phyloP scores from a whole-genome alignment of 345 rosid genomes.

The Draba incana region DNA sequence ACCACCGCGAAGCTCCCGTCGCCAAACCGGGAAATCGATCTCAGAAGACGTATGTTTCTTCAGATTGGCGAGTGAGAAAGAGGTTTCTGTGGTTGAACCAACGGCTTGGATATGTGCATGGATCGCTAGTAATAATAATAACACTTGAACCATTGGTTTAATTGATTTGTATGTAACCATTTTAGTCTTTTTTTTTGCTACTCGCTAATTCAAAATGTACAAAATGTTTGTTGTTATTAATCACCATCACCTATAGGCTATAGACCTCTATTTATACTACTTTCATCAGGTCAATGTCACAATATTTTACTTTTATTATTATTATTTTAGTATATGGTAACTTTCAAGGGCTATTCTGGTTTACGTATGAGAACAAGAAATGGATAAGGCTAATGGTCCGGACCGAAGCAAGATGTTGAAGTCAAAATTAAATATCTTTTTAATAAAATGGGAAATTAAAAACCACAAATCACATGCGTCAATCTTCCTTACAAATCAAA shows the following conservation, averaged over 20 bases:
- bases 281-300: background rate
- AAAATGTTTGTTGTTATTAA: background rate
- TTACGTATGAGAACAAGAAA: background rate
- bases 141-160: background rate
- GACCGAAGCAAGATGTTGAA: background rate
- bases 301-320: conserved; percentile 9
- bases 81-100: conserved; percentile 25
- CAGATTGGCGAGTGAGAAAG: conserved; percentile 5
- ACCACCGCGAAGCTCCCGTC: conserved; percentile 6
- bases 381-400: background rate
- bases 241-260: background rate
- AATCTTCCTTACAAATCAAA: background rate
- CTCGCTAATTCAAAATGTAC: background rate
- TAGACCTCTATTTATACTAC: conserved; percentile 5
- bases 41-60: conserved; percentile 4
- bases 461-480: background rate
- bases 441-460: background rate
- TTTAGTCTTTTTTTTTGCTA: background rate
- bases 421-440: background rate
- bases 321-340: background rate
- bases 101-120: conserved; percentile 18
- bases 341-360: conserved; percentile 9
- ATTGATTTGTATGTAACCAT: conserved; percentile 21
- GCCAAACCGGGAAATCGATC: background rate
- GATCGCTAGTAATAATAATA: conserved; percentile 23